Evolutionary conservation across 148 eudicot species (phyloP).

Genomic region (Bassia scoparia): DNA sequence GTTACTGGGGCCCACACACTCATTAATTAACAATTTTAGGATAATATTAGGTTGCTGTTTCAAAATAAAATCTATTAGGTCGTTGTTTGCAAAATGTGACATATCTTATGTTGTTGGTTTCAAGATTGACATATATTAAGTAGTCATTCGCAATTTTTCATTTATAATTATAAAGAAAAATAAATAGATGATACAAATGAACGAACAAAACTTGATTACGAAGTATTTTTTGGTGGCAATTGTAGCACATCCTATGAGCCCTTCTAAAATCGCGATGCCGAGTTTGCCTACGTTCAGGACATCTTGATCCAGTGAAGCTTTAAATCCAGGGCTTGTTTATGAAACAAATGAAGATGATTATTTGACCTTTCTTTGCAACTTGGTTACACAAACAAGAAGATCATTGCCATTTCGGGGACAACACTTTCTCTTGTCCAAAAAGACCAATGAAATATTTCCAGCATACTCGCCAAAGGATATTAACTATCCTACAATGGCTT

Average conservation of each 20-base stretch:
- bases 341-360: constrained; percentile 39
- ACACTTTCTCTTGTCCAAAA: constrained; percentile 12
- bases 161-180: too few species aligned
- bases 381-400: not conserved
- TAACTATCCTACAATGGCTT: constrained; percentile 60
- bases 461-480: constrained; percentile 39
- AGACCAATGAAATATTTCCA: not conserved
- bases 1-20: too few species aligned
- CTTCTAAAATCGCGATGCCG: constrained; percentile 29
- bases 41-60: too few species aligned
- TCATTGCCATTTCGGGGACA: constrained; percentile 7
- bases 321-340: constrained; percentile 52
- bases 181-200: too few species aligned
- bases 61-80: too few species aligned
- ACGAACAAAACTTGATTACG: too few species aligned
- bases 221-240: not conserved
- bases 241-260: constrained; percentile 38
- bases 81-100: too few species aligned
- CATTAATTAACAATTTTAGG: too few species aligned
- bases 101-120: too few species aligned
- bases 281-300: constrained; percentile 60
- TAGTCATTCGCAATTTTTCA: too few species aligned
- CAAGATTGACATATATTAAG: too few species aligned
- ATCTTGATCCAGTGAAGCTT: constrained; percentile 44
- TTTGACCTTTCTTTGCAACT: constrained; percentile 33